Evolutionary conservation across 2,329 filamentous ascomycete genomes (phyloP), one percentile per base, ranked within the genome.

Genomic region (Verticillium klebahnii): DNA sequence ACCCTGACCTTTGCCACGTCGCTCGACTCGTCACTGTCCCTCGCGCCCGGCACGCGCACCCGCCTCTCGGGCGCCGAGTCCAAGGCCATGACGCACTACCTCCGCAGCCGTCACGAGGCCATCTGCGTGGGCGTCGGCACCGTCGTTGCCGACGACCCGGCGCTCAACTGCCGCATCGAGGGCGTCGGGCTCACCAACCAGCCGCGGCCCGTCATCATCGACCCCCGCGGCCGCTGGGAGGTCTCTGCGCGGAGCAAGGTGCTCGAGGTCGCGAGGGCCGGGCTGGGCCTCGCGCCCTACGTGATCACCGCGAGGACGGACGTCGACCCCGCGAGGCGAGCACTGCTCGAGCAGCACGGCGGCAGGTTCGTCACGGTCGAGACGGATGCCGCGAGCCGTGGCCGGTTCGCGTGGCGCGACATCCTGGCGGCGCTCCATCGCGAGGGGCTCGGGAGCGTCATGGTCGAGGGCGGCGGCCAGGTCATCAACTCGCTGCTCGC

Each of bases 1-100:
- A 97, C 93, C 2, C 82, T 97, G 50, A 97, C 94, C 14, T 98
- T 93, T 75, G 94, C 95, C 25, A 90, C 89, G 7, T 97, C 93
- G 4, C 88, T 99, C 67, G 94, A 98, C 77, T 89, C 90, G 50
- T 85, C 88, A 60, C 82, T 96, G 58, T 86, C 93, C 1, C 82
- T 94, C 32, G 82, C 88, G 0, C 92, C 92, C 0, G 93, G 93
- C 15, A 81, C 87, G n/a, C 90, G 90, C 67, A 98, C 94, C 2
- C 81, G 85, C 0, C 84, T 98, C 15, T 98, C 94, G 1, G 93
- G 93, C 3, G 85, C 89, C 0, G 82, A 88, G 65, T 92, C 92
- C 40, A 97, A 97, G 75, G 85, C 91, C 60, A 96, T 98, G 92
- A 97, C 94, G 0, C 94, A 98, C 75, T 92, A 90, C 72, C 84